Base-by-base conservation (phyloP, 257 asterid genomes). In the Nicotiana otophora region DNA sequence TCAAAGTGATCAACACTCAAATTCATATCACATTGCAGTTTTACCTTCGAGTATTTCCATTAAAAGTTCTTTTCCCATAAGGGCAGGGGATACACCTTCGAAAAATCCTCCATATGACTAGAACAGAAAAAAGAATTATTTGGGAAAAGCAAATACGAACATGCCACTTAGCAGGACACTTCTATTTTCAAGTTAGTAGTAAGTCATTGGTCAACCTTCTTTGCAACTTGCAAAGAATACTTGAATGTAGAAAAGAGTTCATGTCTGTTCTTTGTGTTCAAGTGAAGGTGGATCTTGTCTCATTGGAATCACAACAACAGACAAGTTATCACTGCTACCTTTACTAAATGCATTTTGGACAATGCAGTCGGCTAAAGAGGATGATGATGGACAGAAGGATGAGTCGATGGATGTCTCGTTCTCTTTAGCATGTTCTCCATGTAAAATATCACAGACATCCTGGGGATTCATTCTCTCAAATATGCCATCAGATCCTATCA, bases 271-370 rank as follows among this genome's bases (percentile, higher is more conserved):
- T 14, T 74, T 20, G 20, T 72, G 36, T 12, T 72, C 36, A 6
- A 23, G 7, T 23, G 26, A 48, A 48, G 62, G 62, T 1, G 74
- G 28, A 14, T 36, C 17, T 17, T 79, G 26, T 57, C 60, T 80
- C 79, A 84, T 5, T 8, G 82, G 88, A 78, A 89, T 85, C 66
- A 92, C 88, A 46, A 94, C 81, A 74, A 89, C 93, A 19, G 97
- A 94, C 80, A 94, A 86, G 82, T 94, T 94, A 82, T 93, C 97
- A 0, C 78, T 85, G 87, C 97, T 93, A 86, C 97, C 97, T 19
- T 80, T 84, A 64, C 83, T 82, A 62, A 86, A 86, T 6, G 97
- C 97, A 33, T 46, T 75, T 10, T 79, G 83, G 74, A 88, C 83
- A 64, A 93, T 83, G 85, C 84, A 78, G 12, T 89, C 92, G 0